phyloP scores from a whole-genome alignment of 768 basidiomycete genomes.

The Rhodotorula diobovata region DNA sequence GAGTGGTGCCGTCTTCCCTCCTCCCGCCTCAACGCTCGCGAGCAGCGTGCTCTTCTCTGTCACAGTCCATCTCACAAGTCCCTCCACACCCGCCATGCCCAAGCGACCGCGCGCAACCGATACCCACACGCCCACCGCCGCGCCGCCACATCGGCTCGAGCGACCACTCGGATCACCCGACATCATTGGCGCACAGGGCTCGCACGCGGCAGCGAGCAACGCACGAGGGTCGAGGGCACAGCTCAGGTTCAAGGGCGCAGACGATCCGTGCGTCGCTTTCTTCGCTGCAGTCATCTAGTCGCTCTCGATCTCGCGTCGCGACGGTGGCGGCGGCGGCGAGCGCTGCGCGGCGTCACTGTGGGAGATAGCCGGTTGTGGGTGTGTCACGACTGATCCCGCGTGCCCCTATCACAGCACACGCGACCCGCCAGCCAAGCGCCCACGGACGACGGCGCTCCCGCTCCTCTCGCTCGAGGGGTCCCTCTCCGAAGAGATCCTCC shows the following conservation, averaged over 20 bases:
- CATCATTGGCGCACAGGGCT: neutral
- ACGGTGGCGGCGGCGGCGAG: neutral
- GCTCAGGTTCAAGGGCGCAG: neutral
- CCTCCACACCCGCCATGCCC: neutral
- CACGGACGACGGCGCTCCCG: neutral
- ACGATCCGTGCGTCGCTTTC: neutral
- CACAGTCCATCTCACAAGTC: too few relatives aligned
- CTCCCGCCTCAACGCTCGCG: too few relatives aligned
- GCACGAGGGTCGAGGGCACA: neutral
- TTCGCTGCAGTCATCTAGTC: too few relatives aligned
- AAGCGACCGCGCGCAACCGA: neutral
- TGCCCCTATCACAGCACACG: neutral
- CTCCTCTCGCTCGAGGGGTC: constrained; percentile 29
- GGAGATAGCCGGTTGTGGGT: too few relatives aligned
- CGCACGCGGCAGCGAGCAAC: too few relatives aligned
- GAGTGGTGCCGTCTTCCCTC: too few relatives aligned
- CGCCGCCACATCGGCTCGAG: neutral
- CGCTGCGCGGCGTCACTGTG: too few relatives aligned
- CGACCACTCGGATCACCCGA: neutral
- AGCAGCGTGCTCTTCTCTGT: too few relatives aligned
- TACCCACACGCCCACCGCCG: too few relatives aligned
- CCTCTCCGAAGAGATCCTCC: constrained; percentile 32
- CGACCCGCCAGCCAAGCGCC: neutral
- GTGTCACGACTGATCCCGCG: too few relatives aligned
- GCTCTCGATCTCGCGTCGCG: neutral